Base-by-base conservation (phyloP, 805 yeast species). In the Barnettozyma botsteinii region DNA sequence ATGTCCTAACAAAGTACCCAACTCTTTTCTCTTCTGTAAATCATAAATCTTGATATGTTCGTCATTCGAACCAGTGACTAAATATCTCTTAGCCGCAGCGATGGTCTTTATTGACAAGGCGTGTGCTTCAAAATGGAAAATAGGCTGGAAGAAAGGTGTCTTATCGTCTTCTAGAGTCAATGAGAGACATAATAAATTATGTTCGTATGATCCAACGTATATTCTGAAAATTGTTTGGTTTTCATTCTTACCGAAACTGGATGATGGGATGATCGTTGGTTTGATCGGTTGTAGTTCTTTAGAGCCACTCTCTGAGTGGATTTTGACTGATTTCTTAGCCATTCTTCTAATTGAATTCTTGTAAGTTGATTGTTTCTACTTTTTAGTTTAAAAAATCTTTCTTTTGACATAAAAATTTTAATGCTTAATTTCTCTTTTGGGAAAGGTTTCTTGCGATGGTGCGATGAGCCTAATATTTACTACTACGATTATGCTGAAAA, bases 61-160 rank as follows among this genome's bases (percentile, higher is more conserved):
- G 59, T 93, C 98, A 58, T 91, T 91, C 4, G 95, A 81, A 4
- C 98, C 98, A 3, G 95, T 84, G 4, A 88, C 97, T 31, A 93
- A 66, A 57, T 87, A 88, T 55, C 96, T 70, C 52, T 77, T 82
- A 22, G 93, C 85, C 17, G 80, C 67, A 47, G 91, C 96, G 49
- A 93, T 70, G 35, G 93, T 73, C 60, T 89, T 82, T 41, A 93
- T 86, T 26, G 96, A 84, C 37, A 87, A 71, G 0, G 96, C 70
- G 62, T 93, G 98, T 1, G 98, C 95, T 52, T 91, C 87, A 64
- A 93, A 91, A 60, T 93, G 97, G 69, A 93, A 93, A 31, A 93
- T 81, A 3, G 98, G 96, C 33, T 87, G 88, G 65, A 93, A 93
- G 9, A 85, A 69, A 1, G 88, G 80, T 8, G 72, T 67, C 38